A percentile compares a stretch with the other conserved stretches of the same genome.
Evolutionary conservation across 2,329 filamentous ascomycete species (phyloP).

Genomic region (Cordyceps tenuipes): DNA sequence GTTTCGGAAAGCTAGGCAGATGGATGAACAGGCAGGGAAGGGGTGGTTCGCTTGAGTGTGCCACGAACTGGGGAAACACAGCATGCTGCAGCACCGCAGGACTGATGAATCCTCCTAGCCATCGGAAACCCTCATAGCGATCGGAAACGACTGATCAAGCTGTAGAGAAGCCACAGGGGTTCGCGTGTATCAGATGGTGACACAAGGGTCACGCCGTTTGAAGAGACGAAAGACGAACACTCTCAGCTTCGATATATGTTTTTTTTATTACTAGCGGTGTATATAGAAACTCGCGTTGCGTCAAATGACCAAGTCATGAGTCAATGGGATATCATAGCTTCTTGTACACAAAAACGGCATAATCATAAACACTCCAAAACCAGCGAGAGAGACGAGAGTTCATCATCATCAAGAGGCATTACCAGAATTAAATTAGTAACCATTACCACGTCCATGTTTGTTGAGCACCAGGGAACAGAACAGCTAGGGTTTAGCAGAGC

Average conservation of each 20-base stretch:
- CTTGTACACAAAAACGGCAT: slow-evolving; percentile 1
- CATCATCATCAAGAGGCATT: slow-evolving; percentile 6
- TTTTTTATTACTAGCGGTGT: neutral
- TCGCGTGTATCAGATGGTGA: neutral
- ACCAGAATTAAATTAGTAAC: slow-evolving; percentile 4
- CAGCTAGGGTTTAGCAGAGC: too few species aligned
- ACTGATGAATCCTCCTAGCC: neutral
- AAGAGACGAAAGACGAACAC: neutral
- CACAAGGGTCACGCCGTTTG: neutral
- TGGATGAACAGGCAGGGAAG: too few species aligned
- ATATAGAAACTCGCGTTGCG: slow-evolving; percentile 5
- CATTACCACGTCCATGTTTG: slow-evolving; percentile 5
- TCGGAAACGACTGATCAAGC: neutral
- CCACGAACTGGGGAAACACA: too few species aligned
- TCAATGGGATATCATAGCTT: slow-evolving; percentile 11
- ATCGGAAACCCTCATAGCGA: neutral
- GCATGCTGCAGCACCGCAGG: too few species aligned
- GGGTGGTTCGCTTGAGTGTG: too few species aligned
- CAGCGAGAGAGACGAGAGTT: slow-evolving; percentile 7
- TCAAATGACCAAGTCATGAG: slow-evolving; percentile 2
- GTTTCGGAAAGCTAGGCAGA: too few species aligned
- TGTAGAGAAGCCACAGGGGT: neutral
- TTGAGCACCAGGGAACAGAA: neutral
- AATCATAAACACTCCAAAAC: slow-evolving; percentile 5
- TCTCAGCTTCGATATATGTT: neutral